Percentiles rank a stretch among this genome's conserved stretches.
Evolutionary conservation across 2,329 filamentous ascomycete species (phyloP).

Genomic region (Fusarium agapanthi): DNA sequence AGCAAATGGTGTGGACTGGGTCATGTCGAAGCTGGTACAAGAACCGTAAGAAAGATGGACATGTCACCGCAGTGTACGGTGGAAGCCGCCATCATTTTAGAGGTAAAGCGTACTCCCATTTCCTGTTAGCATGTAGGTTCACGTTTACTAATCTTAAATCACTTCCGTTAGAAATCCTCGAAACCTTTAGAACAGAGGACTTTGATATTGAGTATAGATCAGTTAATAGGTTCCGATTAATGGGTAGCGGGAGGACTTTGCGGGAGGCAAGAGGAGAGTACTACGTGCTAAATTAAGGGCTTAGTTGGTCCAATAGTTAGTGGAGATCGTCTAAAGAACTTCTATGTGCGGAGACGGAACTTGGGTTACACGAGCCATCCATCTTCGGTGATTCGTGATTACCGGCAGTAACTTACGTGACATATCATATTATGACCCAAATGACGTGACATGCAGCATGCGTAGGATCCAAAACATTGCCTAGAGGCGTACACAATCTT

Average conservation of each 20-base stretch:
- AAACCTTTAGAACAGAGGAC: neutral
- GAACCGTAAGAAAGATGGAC: neutral
- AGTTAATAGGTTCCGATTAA: neutral
- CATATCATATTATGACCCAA: neutral
- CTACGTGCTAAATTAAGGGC: neutral
- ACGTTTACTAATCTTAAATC: neutral
- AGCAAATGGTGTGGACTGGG: slow-evolving; percentile 7
- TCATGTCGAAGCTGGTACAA: slow-evolving; percentile 4
- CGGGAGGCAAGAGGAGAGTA: neutral
- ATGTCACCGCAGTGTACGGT: neutral
- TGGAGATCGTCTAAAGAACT: neutral
- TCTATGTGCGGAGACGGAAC: too few species aligned
- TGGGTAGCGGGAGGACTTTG: neutral
- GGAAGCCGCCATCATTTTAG: neutral
- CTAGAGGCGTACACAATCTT: neutral
- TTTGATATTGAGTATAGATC: neutral
- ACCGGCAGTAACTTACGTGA: neutral
- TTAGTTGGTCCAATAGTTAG: accelerated
- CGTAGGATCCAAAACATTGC: neutral
- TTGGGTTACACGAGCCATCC: neutral
- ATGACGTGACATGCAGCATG: neutral
- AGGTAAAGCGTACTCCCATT: neutral
- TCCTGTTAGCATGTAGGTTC: accelerated
- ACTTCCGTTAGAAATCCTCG: neutral
- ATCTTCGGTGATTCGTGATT: neutral